Evolutionary conservation across 1,139 yeast species (phyloP).

Genomic region (Magnusiomyces tetraspermus): DNA sequence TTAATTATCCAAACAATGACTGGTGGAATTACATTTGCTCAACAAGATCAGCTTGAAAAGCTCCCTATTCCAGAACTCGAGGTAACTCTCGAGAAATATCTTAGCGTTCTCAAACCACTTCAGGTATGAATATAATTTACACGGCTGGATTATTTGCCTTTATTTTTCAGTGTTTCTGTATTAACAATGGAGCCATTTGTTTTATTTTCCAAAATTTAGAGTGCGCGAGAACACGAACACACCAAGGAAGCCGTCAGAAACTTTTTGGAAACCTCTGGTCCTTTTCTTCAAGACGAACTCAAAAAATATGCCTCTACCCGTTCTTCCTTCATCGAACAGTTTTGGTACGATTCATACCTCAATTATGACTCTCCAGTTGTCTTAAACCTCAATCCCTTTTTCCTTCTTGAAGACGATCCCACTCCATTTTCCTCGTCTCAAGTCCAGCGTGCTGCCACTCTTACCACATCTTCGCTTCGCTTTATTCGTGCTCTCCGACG

Average conservation of each 20-base stretch:
- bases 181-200: too few species aligned
- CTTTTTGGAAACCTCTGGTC: constrained; percentile 51
- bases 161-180: too few species aligned
- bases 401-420: constrained; percentile 82
- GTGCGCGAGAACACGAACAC: constrained; percentile 54
- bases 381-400: constrained; percentile 77
- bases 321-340: constrained; percentile 79
- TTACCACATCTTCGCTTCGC: constrained; percentile 65
- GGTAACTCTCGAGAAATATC: constrained; percentile 55
- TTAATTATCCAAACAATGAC: too few species aligned
- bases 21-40: constrained; percentile 39
- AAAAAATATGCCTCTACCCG: constrained; percentile 53
- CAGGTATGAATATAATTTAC: too few species aligned
- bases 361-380: constrained; percentile 82
- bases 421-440: constrained; percentile 66
- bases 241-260: constrained; percentile 52
- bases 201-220: too few species aligned
- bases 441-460: constrained; percentile 72
- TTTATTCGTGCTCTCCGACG: constrained; percentile 71
- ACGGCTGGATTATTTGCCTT: too few species aligned
- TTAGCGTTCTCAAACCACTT: constrained; percentile 60
- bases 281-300: constrained; percentile 53
- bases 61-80: constrained; percentile 71
- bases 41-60: constrained; percentile 48
- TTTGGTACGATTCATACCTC: constrained; percentile 85